Evolutionary conservation across 1,139 yeast species (phyloP).

Genomic region (Lodderomyces parapsilosis): DNA sequence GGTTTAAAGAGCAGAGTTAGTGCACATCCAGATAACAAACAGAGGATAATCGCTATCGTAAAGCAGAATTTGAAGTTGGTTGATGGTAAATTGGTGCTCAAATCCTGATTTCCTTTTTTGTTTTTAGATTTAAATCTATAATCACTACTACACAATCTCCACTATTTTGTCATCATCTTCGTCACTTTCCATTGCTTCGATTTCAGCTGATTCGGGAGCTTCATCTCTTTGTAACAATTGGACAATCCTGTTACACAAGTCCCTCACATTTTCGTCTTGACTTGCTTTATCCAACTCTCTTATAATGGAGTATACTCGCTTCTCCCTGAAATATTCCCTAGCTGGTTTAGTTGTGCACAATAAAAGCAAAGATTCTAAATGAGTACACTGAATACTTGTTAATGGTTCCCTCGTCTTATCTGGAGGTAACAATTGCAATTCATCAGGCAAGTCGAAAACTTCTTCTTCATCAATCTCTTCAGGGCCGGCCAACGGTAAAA

Average conservation of each 20-base stretch:
- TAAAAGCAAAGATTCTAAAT: slow-evolving; percentile 72
- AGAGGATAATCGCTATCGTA: slow-evolving; percentile 63
- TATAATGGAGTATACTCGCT: slow-evolving; percentile 78
- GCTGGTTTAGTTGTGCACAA: slow-evolving; percentile 72
- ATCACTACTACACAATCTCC: slow-evolving; percentile 42
- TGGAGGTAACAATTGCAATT: slow-evolving; percentile 73
- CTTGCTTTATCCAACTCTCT: slow-evolving; percentile 78
- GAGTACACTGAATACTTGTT: slow-evolving; percentile 61
- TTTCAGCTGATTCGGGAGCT: slow-evolving; percentile 37
- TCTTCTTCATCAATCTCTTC: slow-evolving; percentile 82
- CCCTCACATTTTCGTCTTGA: slow-evolving; percentile 64
- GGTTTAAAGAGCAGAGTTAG: slow-evolving; percentile 63
- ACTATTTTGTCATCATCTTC: slow-evolving; percentile 50
- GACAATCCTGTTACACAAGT: slow-evolving; percentile 71
- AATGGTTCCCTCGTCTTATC: slow-evolving; percentile 79
- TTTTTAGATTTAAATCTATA: background rate
- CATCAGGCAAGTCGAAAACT: slow-evolving; percentile 84
- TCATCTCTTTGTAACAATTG: slow-evolving; percentile 93
- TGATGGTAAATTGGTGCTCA: slow-evolving; percentile 61
- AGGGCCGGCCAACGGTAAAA: slow-evolving; percentile 82
- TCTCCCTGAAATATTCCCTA: slow-evolving; percentile 73
- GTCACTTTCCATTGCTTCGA: slow-evolving; percentile 31
- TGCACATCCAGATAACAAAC: slow-evolving; percentile 68
- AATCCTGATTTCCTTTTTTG: slow-evolving; percentile 26
- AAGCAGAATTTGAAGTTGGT: slow-evolving; percentile 67